Evolutionary conservation across 1,284 basidiomycete species (phyloP).

Genomic region (Pholiota adiposa): DNA sequence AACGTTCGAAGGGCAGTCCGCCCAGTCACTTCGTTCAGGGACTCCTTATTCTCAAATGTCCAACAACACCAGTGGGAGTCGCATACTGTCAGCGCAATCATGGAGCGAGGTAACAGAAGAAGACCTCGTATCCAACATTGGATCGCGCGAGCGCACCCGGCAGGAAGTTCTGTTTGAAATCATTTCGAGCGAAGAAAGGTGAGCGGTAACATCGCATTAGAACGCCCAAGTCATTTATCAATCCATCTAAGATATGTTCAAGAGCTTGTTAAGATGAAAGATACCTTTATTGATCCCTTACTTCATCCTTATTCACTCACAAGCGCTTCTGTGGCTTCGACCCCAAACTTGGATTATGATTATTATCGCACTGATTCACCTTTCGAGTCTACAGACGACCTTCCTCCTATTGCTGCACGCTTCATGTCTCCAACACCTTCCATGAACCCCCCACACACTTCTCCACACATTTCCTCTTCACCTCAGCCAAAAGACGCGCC

Average conservation of each 20-base stretch:
- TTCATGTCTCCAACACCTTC: conserved; percentile 81
- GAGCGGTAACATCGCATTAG: conserved; percentile 30
- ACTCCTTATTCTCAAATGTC: conserved; percentile 83
- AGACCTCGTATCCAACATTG: conserved; percentile 92
- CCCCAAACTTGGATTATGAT: conserved; percentile 65
- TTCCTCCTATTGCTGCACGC: conserved; percentile 88
- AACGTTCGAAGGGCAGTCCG: conserved; percentile 51
- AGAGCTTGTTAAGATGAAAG: conserved; percentile 89
- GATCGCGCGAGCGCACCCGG: conserved; percentile 90
- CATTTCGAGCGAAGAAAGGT: conserved; percentile 96
- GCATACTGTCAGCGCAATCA: conserved; percentile 80
- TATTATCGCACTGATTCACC: conserved; percentile 67
- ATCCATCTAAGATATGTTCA: conserved; percentile 78
- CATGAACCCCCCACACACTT: conserved; percentile 50
- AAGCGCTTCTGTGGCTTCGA: conserved; percentile 55
- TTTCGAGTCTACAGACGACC: conserved; percentile 70
- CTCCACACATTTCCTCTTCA: conserved; percentile 44
- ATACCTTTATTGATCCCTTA: conserved; percentile 90
- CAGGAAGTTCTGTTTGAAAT: conserved; percentile 99
- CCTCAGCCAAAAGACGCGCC: conserved; percentile 53
- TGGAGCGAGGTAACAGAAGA: conserved; percentile 97
- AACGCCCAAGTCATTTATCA: conserved; percentile 17
- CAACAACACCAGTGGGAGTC: conserved; percentile 62
- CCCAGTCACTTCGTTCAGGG: conserved; percentile 72
- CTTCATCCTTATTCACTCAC: conserved; percentile 78